A percentile compares a stretch with the other conserved stretches of the same genome.
phyloP scores from a whole-genome alignment of 169 alveolate species.

The Pseudocohnilembus persalinus region DNA sequence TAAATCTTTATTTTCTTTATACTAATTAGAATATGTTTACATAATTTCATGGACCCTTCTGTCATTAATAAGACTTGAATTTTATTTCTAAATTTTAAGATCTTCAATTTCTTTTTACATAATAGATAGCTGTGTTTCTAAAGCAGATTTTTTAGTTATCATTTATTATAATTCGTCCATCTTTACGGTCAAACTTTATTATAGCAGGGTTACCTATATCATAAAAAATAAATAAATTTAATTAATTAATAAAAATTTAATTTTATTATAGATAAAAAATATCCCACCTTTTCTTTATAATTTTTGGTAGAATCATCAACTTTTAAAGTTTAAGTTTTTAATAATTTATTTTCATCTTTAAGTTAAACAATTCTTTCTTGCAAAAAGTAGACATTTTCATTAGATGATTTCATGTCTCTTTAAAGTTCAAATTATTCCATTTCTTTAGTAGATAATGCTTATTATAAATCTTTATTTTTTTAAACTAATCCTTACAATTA shows the following conservation, averaged over 20 bases:
- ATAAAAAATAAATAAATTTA: no score
- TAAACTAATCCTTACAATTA: not conserved
- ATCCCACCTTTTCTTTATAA: not conserved
- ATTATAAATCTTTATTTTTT: conserved; percentile 7
- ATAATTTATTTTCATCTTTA: conserved; percentile 6
- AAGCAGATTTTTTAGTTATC: not conserved
- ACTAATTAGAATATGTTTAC: not conserved
- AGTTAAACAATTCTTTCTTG: conserved; percentile 19
- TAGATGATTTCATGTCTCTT: conserved; percentile 24
- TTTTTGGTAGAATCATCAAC: not conserved
- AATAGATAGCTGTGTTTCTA: not conserved
- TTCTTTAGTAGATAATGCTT: conserved; percentile 13
- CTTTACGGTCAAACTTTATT: conserved; percentile 3
- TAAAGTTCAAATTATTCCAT: conserved; percentile 16
- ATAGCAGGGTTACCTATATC: not conserved
- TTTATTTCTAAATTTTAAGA: not conserved
- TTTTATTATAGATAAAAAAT: not conserved
- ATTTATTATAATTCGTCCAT: conserved; percentile 4
- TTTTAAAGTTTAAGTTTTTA: not conserved
- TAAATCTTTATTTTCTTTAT: conserved; percentile 3
- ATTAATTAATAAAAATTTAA: no score
- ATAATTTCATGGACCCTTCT: conserved; percentile 4
- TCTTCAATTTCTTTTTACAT: conserved; percentile 5
- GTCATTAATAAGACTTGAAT: not conserved
- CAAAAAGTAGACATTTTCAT: conserved; percentile 16